Base-by-base conservation (phyloP, 495 filamentous ascomycete species). In the Aspergillus bertholletiae region DNA sequence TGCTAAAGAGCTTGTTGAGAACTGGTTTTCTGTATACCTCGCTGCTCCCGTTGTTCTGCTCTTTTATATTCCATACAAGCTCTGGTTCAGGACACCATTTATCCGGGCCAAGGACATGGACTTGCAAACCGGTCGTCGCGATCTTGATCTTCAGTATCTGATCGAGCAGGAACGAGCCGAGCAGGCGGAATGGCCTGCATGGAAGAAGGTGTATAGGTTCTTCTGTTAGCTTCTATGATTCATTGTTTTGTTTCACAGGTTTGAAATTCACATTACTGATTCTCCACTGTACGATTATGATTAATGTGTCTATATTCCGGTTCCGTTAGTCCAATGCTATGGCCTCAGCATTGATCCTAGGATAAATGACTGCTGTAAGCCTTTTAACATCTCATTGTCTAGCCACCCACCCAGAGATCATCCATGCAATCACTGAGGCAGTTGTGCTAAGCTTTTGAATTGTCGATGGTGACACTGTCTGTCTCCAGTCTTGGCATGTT, bases 51-150 rank as follows among this genome's bases (percentile, higher is more conserved):
- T 97, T 46, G 88, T 96, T 32, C 56, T 90, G 5, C 49, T 77
- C 8, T 91, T 82, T 63, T 97, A 91, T 62, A 55, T 96, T 28
- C 75, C 71, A 0, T 94, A 96, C 63, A 96, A 96, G 74, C 5
- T 94, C n/a, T 86, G 73, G 57, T 90, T 83, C 65, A 74, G 72
- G 49, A 96, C 93, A 5, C 75, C 78, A 3, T 76, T 90, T 47
- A 74, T 96, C 17, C 73, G 79, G 27, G 62, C 76, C 5, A 69
- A 72, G 20, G 81, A 92, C 43, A 95, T 97, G 83, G 94, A 98
- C 70, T 66, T 98, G 52, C 76, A 83, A 27, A 96, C 92, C 8
- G 94, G 94, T n/a, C 80, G 90, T 28, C 79, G 92, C n/a, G 92
- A 96, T 47, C 72, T 96, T 41, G 89, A 96, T 69, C 66, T 96